Percentiles rank a stretch among this genome's conserved stretches.
These are phyloP conservation scores for Apiospora phragmitis DNA, from an alignment of 2,329 filamentous ascomycete species.

Conservation along the genomic window DNA sequence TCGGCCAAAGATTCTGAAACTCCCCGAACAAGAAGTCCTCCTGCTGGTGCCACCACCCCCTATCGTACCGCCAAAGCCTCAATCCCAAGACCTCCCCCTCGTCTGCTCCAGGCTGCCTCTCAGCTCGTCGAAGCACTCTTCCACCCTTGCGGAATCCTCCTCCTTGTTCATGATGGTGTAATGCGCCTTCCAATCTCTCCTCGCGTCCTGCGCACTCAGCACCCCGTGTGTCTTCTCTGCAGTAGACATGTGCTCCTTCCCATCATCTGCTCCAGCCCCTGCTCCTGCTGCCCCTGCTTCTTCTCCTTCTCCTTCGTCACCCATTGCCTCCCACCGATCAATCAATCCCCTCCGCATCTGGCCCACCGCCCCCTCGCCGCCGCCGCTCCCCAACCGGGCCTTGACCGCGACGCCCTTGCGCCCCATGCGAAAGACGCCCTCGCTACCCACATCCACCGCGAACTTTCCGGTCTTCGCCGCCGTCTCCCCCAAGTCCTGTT, in stretches of 20 bases:
- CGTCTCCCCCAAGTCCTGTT: not conserved
- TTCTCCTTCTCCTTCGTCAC: no score
- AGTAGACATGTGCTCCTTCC: no score
- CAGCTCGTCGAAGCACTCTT: not conserved
- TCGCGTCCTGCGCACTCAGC: not conserved
- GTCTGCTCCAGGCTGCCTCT: not conserved
- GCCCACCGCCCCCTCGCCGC: not conserved
- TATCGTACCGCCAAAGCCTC: constrained; percentile 1
- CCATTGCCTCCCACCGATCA: not conserved
- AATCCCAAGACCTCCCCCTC: not conserved
- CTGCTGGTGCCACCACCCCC: constrained; percentile 1
- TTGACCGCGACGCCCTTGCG: not conserved
- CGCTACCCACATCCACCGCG: not conserved
- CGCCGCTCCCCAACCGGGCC: no score
- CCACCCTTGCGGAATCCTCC: not conserved
- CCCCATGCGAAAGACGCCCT: not conserved
- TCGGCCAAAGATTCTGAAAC: no score
- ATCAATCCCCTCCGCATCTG: not conserved
- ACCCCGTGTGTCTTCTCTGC: not conserved
- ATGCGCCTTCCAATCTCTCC: not conserved
- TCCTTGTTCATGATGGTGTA: constrained; percentile 9
- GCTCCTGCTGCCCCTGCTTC: no score
- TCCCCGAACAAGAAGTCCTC: not conserved
- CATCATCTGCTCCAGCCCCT: not conserved
- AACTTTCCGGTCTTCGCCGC: not conserved